Evolutionary conservation across 441 rosid genomes (phyloP), one percentile per base, ranked within the genome.

Genomic region (Syzygium syzygioides): DNA sequence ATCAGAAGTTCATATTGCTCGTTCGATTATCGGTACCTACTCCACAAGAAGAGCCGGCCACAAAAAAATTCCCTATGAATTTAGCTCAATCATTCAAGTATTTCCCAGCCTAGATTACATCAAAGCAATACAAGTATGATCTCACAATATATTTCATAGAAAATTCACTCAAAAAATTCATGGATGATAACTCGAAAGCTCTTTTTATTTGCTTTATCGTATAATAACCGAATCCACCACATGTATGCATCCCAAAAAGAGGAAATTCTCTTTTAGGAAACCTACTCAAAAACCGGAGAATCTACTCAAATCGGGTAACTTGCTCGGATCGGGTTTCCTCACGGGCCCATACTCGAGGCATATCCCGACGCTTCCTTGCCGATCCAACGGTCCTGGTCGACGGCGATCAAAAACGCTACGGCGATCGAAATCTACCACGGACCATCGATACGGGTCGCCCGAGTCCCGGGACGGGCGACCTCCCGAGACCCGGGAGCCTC

Each of bases 111-210:
- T 23, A 11, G 9, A 71, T 37, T 37, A 71, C 80, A 11, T 17
- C 50, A 37, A 71, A 37, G 14, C 9, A 56, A 56, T 9, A 7
- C 8, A 19, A 55, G 20, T 55, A 4, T 68, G n/a, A n/a, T n/a
- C 10, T n/a, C 48, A 34, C 20, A 68, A 34, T 9, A 34, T 9
- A 18, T 71, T 50, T 37, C 80, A 11, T 1, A 11, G 0, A 37
- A 3, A 37, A 20, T 15, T 37, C 15, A 71, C 17, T 71, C 45
- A 71, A 71, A 71, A 71, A 3, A 13, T 4, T 71, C 5, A 2
- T 1, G 0, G 0, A 2, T 1, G 6, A 37, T 3, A 37, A 12
- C 0, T 0, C 0, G 3, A 71, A 34, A 1, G 48, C 26, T 23
- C 15, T 3, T 10, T 68, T 19, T 37, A 71, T 34, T 19, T 37